These are phyloP conservation scores for Claviceps sp. DNA, from an alignment of 2,329 filamentous ascomycete species.

Conservation along the genomic window DNA sequence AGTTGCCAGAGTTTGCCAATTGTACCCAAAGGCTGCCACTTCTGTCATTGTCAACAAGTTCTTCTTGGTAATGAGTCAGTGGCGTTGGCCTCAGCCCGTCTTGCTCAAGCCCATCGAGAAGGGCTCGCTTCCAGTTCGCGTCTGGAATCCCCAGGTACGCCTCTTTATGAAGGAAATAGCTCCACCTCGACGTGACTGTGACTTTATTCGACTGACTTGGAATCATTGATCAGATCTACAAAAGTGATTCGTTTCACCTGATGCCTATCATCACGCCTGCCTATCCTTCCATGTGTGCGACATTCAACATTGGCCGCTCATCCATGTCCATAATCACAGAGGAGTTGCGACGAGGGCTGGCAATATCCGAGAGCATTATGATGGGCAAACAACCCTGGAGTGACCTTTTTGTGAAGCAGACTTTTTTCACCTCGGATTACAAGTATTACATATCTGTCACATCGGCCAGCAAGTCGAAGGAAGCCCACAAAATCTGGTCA, in stretches of 20 bases:
- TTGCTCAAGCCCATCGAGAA: conserved; percentile 79
- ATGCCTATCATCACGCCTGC: conserved; percentile 99
- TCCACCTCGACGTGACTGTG: neutral
- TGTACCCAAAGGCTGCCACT: conserved; percentile 85
- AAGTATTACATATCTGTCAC: conserved; percentile 92
- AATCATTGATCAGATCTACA: conserved; percentile 47
- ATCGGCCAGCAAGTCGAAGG: conserved; percentile 68
- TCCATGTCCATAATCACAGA: conserved; percentile 73
- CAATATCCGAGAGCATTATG: conserved; percentile 71
- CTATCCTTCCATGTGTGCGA: conserved; percentile 95
- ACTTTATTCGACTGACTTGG: conserved; percentile 5
- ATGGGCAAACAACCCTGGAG: conserved; percentile 67
- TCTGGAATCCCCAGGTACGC: conserved; percentile 82
- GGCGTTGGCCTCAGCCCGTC: conserved; percentile 92
- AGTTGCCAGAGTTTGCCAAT: conserved; percentile 86
- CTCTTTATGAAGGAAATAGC: neutral
- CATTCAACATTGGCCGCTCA: conserved; percentile 82
- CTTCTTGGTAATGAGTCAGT: conserved; percentile 80
- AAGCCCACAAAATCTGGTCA: conserved; percentile 76
- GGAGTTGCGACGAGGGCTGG: conserved; percentile 65
- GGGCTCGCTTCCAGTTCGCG: conserved; percentile 64
- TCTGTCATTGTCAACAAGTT: conserved; percentile 87
- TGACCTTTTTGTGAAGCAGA: conserved; percentile 78
- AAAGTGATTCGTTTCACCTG: conserved; percentile 68
- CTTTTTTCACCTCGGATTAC: conserved; percentile 85